Evolutionary conservation across 2,329 filamentous ascomycete species (phyloP).

Genomic region (Fusarium goolgardi): DNA sequence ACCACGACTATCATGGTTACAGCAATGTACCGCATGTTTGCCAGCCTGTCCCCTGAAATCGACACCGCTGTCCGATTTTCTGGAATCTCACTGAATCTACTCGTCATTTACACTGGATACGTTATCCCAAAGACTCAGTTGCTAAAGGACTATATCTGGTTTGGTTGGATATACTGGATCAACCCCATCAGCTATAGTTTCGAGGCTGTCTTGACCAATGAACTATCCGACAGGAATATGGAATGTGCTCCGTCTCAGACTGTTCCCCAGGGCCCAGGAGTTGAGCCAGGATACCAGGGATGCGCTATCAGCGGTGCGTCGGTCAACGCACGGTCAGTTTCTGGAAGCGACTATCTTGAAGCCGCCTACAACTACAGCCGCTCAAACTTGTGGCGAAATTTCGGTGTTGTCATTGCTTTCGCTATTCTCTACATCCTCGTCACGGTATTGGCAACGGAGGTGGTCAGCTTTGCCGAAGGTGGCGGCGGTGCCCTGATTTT

Average conservation of each 20-base stretch:
- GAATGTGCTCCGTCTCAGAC: constrained; percentile 58
- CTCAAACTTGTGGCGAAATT: constrained; percentile 41
- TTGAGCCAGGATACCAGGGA: constrained; percentile 59
- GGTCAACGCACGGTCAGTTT: constrained; percentile 51
- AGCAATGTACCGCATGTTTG: constrained; percentile 65
- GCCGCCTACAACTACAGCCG: constrained; percentile 59
- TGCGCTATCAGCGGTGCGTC: constrained; percentile 66
- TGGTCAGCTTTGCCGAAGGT: constrained; percentile 54
- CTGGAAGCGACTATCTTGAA: constrained; percentile 65
- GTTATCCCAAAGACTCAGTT: constrained; percentile 67
- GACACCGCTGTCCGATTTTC: constrained; percentile 71
- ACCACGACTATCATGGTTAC: constrained; percentile 66
- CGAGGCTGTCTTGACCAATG: constrained; percentile 68
- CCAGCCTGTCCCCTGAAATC: constrained; percentile 67
- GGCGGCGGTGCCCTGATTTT: constrained; percentile 78
- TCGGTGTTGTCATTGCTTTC: constrained; percentile 40
- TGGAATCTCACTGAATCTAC: constrained; percentile 66
- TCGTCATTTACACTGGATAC: constrained; percentile 75
- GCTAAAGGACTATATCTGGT: constrained; percentile 72
- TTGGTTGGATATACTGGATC: constrained; percentile 72
- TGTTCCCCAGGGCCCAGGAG: constrained; percentile 58
- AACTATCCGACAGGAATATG: constrained; percentile 66
- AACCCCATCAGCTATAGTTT: constrained; percentile 75
- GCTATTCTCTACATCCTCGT: constrained; percentile 34
- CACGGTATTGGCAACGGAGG: constrained; percentile 37